These are phyloP conservation scores for Backusella morwellensis DNA, from an alignment of 192 early-diverging fungal genomes.

Conservation along the genomic window DNA sequence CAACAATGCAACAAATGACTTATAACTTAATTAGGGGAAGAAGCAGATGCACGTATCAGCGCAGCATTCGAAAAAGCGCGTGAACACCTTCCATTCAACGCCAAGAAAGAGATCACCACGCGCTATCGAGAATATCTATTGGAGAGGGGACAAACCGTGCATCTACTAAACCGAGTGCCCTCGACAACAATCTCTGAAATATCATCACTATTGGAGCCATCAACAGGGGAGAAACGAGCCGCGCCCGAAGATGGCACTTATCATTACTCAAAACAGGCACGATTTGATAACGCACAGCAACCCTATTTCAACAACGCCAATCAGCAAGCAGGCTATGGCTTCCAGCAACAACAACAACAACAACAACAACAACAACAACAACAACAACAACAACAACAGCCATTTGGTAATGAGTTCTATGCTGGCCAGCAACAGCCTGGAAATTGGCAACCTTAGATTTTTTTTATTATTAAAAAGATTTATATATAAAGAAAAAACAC, in stretches of 20 bases:
- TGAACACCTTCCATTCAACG: not conserved
- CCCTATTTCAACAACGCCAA: not conserved
- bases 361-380: too few species aligned
- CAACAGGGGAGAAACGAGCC: not conserved
- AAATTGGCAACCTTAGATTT: conserved; percentile 7
- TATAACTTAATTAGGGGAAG: not conserved
- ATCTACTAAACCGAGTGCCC: not conserved
- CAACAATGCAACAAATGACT: too few species aligned
- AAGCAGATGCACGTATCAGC: not conserved
- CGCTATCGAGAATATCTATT: conserved; percentile 7
- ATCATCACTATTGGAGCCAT: not conserved
- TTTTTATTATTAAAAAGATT: not conserved
- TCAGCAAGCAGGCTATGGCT: not conserved
- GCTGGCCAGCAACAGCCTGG: not conserved
- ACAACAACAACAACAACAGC: not conserved
- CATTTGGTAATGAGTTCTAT: conserved; percentile 1
- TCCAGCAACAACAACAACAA: not conserved
- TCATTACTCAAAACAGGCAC: not conserved
- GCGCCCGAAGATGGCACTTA: not conserved
- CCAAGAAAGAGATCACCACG: not conserved
- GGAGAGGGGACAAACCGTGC: not conserved
- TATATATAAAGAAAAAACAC: not conserved
- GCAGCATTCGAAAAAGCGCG: conserved; percentile 7
- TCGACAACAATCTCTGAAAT: not conserved
- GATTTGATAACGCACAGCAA: not conserved